Conservation (phyloP, 2,329 filamentous ascomycete genomes). For the Penicillium sp. region DNA sequence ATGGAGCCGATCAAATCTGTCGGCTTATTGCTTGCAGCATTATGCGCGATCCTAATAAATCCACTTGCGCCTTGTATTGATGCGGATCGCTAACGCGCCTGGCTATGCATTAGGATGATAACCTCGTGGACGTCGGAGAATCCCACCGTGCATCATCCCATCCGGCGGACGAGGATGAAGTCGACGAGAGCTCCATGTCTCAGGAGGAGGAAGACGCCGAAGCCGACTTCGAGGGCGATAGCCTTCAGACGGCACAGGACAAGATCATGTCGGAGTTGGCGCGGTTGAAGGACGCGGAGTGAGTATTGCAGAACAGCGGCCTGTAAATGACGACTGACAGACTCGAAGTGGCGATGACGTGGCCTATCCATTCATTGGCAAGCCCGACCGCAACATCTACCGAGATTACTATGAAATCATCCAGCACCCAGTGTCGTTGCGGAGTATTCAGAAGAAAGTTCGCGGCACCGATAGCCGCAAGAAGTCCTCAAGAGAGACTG, state of each 20-base stretch:
- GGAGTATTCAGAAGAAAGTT: conserved; percentile 70
- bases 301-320: conserved; percentile 37
- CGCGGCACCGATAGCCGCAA: conserved; percentile 67
- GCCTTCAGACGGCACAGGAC: conserved; percentile 79
- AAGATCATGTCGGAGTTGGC: conserved; percentile 70
- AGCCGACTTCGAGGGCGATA: conserved; percentile 64
- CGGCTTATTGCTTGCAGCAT: not conserved
- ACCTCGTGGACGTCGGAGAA: conserved; percentile 18
- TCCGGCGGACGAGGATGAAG: conserved; percentile 25
- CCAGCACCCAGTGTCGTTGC: conserved; percentile 72
- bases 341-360: conserved; percentile 59
- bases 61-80: not conserved
- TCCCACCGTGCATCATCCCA: conserved; percentile 22
- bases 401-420: conserved; percentile 87
- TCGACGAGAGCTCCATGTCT: conserved; percentile 6
- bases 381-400: conserved; percentile 65
- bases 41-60: not conserved
- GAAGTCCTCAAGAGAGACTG: conserved; percentile 55
- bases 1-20: not conserved
- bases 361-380: conserved; percentile 68
- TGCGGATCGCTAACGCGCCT: not conserved
- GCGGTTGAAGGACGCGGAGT: conserved; percentile 21
- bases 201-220: conserved; percentile 53
- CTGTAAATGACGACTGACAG: not conserved
- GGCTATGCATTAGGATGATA: conserved; percentile 16